A percentile compares a stretch with the other conserved stretches of the same genome.
These are phyloP conservation scores for Millerozyma acaciae DNA, from an alignment of 805 yeast genomes.

Conservation along the genomic window DNA sequence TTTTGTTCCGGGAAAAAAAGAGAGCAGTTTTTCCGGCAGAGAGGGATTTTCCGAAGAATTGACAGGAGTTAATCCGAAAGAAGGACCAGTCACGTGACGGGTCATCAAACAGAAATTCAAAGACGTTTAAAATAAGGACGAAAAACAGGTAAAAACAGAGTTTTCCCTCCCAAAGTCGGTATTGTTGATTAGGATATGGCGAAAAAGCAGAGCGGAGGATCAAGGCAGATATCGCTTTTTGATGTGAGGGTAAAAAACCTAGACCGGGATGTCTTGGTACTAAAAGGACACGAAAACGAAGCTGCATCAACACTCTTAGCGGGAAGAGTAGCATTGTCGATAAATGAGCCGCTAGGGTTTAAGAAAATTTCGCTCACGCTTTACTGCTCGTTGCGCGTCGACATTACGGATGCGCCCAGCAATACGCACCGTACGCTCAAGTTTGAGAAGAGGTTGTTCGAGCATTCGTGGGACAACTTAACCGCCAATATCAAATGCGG, in stretches of 20 bases:
- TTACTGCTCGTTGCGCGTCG: slow-evolving; percentile 61
- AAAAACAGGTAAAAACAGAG: no score
- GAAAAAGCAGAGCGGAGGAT: slow-evolving; percentile 6
- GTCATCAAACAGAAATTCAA: no score
- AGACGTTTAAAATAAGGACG: no score
- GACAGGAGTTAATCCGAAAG: not conserved
- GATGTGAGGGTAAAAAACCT: slow-evolving; percentile 58
- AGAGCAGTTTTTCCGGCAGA: slow-evolving; percentile 6
- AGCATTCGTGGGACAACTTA: slow-evolving; percentile 72
- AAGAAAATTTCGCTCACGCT: slow-evolving; percentile 62
- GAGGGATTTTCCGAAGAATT: no score
- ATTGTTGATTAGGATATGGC: not conserved
- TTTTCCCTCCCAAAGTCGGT: no score
- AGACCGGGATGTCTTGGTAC: slow-evolving; percentile 74
- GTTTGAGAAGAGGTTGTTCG: slow-evolving; percentile 63
- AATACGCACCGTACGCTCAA: slow-evolving; percentile 45
- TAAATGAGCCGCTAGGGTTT: slow-evolving; percentile 69
- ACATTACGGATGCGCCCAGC: slow-evolving; percentile 55
- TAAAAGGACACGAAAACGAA: slow-evolving; percentile 74
- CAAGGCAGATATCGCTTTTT: slow-evolving; percentile 32
- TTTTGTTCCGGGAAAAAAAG: not conserved
- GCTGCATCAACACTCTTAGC: slow-evolving; percentile 73
- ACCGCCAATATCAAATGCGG: slow-evolving; percentile 48
- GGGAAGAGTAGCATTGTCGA: slow-evolving; percentile 75
- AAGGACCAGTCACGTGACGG: not conserved